Base-by-base conservation (phyloP, 768 basidiomycete genomes). In the Tephrocybe sp. region DNA sequence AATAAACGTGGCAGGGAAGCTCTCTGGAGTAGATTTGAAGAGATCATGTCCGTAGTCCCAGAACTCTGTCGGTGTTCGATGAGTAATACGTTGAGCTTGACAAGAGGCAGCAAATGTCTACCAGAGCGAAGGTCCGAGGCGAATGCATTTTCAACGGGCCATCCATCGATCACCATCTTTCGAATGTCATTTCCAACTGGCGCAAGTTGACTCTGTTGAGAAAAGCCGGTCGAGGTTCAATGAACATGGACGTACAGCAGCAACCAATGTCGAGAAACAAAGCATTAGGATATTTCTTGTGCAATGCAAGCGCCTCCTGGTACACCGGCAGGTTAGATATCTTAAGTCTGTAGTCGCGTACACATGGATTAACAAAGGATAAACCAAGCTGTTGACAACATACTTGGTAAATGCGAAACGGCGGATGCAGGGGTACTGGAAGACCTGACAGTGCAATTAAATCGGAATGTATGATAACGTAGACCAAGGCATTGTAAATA, bases 11-110 rank as follows among this genome's bases (percentile, higher is more conserved):
- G 72, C 79, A 1, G 81, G 78, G 63, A 82, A 85, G 0, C 74
- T 70, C 34, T 74, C 66, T 0, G 76, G 73, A 0, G 70, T 79
- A 3, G 77, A 72, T 44, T 63, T 72, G 67, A 85, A 88, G 13
- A 87, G 69, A 38, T 77, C 69, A 54, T 87, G 83, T 1, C 85
- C 85, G 4, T 77, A 68, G 4, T 79, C 71, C 84, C 83, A 86
- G 54, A 82, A 80, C 9, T 67, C 84, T 85, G n/a, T 20, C n/a
- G 34, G 34, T n/a, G 5, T 7, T 19, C 33, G 3, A 36, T 5
- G 13, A 30, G n/a, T 9, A 1, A 38, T 38, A 26, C 26, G 3
- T 26, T 13, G 68, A 59, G n/a, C n/a, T 14, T 79, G 35, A 60
- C n/a, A n/a, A n/a, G 79, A 79, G 1, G 62, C 58, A 10, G 69